Percentiles rank a stretch among this genome's conserved stretches.
These are phyloP conservation scores for Fusarium tjaetaba DNA, from an alignment of 2,329 filamentous ascomycete species.

Conservation along the genomic window DNA sequence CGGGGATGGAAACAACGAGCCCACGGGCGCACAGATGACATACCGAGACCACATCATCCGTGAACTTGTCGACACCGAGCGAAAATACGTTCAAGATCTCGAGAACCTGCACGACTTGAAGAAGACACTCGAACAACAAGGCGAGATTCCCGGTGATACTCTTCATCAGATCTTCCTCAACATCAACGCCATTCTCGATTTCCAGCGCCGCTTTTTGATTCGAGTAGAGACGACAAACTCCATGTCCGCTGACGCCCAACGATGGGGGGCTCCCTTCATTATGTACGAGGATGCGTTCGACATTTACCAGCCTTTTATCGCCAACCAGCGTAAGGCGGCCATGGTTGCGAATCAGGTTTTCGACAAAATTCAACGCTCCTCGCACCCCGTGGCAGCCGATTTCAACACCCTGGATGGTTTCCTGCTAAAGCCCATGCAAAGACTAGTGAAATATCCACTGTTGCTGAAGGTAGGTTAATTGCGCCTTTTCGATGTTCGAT, in stretches of 20 bases:
- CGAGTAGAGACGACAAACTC: slow-evolving; percentile 96
- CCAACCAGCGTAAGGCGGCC: slow-evolving; percentile 93
- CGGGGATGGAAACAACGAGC: slow-evolving; percentile 59
- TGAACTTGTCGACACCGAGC: slow-evolving; percentile 92
- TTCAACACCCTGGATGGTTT: slow-evolving; percentile 92
- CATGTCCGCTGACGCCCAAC: slow-evolving; percentile 77
- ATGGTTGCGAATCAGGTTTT: slow-evolving; percentile 85
- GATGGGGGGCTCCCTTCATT: slow-evolving; percentile 94
- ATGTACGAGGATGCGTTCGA: slow-evolving; percentile 87
- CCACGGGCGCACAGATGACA: slow-evolving; percentile 73
- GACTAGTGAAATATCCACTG: slow-evolving; percentile 92
- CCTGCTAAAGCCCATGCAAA: slow-evolving; percentile 94
- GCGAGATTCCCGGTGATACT: slow-evolving; percentile 86
- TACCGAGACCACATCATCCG: slow-evolving; percentile 88
- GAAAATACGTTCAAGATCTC: slow-evolving; percentile 97
- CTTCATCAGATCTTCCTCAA: slow-evolving; percentile 97
- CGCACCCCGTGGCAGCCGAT: slow-evolving; percentile 83
- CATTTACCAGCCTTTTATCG: slow-evolving; percentile 96
- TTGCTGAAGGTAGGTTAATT: slow-evolving; percentile 75
- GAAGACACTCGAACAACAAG: slow-evolving; percentile 86
- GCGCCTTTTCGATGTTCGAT: neutral
- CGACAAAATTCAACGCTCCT: slow-evolving; percentile 82
- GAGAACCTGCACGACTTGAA: slow-evolving; percentile 94
- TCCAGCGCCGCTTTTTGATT: slow-evolving; percentile 94
- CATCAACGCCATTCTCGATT: slow-evolving; percentile 92